Evolutionary conservation across 192 early-diverging fungal species (phyloP), one percentile per base, ranked within the genome.

Genomic region (Umbelopsis sp.): DNA sequence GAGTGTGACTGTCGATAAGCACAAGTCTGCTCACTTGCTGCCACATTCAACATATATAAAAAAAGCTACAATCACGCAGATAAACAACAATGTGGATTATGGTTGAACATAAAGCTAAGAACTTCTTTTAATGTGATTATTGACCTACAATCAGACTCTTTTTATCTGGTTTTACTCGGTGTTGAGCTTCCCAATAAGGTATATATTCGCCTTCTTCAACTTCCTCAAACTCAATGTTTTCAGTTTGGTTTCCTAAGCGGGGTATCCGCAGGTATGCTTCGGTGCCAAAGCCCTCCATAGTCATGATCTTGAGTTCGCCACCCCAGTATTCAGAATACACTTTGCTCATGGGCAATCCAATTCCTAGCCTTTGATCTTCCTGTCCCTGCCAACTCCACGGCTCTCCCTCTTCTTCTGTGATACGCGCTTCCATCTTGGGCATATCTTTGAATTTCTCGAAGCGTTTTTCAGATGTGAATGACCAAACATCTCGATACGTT

Each of bases 321-420:
- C 95, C 95, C 97, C 95, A 98, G 74, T 97, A 98, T 75, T 95
- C 91, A 3, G 93, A 91, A 81, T 97, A 98, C 23, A 96, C 91
- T 53, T 89, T 83, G 52, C 90, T 91, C 91, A 98, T 91, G 0
- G 94, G 92, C 77, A 97, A 76, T 0, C 97, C 97, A 64, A 97
- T 89, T n/a, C 97, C 97, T 55, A 96, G 74, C 74, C 49, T 81
- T 41, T 67, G 66, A 45, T 49, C 71, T 18, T 55, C 76, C 46
- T 47, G 44, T 30, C 46, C 33, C 2, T 41, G 65, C 72, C 23
- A 51, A 23, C 65, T 44, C 16, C 66, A 65, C n/a, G 67, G 66
- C 41, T 74, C 67, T 27, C 71, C 67, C 45, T 71, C 76, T 51
- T 73, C 44, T 27, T 65, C 72, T 23, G 69, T 84, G 21, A 94